Evolutionary conservation across 2,329 filamentous ascomycete species (phyloP).

Genomic region (Alternaria viburni): DNA sequence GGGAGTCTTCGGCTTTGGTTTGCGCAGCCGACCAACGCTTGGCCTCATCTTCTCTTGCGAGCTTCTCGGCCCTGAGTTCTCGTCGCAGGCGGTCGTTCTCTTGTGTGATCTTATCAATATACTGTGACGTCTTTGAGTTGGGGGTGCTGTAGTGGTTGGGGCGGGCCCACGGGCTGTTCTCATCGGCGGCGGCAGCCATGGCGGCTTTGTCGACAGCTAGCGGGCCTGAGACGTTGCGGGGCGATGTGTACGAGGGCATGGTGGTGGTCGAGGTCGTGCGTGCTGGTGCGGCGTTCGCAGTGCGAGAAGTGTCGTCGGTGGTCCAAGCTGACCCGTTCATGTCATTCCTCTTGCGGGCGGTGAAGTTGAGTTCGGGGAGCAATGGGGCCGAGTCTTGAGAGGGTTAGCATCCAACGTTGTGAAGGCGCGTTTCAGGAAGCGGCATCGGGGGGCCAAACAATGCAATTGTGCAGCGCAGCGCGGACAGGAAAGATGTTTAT

Average conservation of each 20-base stretch:
- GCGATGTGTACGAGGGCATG: constrained; percentile 40
- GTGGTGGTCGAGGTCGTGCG: constrained; percentile 12
- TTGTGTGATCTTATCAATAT: constrained; percentile 78
- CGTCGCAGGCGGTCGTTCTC: constrained; percentile 80
- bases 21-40: constrained; percentile 71
- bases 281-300: constrained; percentile 20
- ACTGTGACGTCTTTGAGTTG: constrained; percentile 47
- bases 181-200: constrained; percentile 29
- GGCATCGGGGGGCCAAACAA: constrained; percentile 10
- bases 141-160: constrained; percentile 38
- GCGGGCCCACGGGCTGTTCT: constrained; percentile 35
- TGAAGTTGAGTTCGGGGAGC: constrained; percentile 30
- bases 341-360: constrained; percentile 29
- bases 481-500: constrained; percentile 25
- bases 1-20: constrained; percentile 72
- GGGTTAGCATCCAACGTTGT: constrained; percentile 28
- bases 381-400: constrained; percentile 21
- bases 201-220: constrained; percentile 37
- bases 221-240: constrained; percentile 41
- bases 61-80: constrained; percentile 58
- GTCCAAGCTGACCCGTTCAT: constrained; percentile 35
- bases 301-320: constrained; percentile 24
- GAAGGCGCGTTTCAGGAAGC: background rate
- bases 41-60: constrained; percentile 70
- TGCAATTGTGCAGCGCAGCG: constrained; percentile 8